Percentiles rank a stretch among this genome's conserved stretches.
These are phyloP conservation scores for Tetrapisispora taiwanensis DNA, from an alignment of 805 yeast species.

Conservation along the genomic window DNA sequence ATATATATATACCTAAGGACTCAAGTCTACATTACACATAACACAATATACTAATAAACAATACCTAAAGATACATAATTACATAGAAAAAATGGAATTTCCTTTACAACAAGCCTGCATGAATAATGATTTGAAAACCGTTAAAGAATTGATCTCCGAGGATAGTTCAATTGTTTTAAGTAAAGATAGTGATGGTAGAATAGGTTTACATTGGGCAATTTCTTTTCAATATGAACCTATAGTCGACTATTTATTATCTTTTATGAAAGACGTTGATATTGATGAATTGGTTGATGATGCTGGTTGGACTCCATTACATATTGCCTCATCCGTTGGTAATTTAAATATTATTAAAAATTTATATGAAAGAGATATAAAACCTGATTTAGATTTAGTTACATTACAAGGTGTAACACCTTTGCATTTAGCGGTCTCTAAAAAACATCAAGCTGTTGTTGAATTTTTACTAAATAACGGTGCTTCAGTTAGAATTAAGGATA, in stretches of 20 bases:
- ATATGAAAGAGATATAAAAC: slow-evolving; percentile 39
- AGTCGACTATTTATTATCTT: slow-evolving; percentile 32
- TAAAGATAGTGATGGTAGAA: slow-evolving; percentile 65
- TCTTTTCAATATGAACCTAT: slow-evolving; percentile 48
- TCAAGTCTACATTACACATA: no score
- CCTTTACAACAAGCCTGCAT: slow-evolving; percentile 55
- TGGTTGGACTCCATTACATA: slow-evolving; percentile 86
- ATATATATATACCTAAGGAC: no score
- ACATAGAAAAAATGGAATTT: slow-evolving; percentile 1
- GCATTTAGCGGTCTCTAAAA: slow-evolving; percentile 69
- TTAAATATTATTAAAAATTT: slow-evolving; percentile 40
- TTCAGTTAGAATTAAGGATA: slow-evolving; percentile 57
- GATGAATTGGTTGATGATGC: slow-evolving; percentile 62
- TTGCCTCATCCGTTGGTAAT: slow-evolving; percentile 69
- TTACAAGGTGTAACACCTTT: slow-evolving; percentile 63
- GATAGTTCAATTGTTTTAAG: slow-evolving; percentile 37
- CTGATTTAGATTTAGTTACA: slow-evolving; percentile 54
- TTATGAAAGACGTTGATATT: slow-evolving; percentile 38
- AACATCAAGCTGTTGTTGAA: slow-evolving; percentile 44
- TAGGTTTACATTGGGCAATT: slow-evolving; percentile 85
- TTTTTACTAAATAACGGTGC: slow-evolving; percentile 50
- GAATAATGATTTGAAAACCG: slow-evolving; percentile 45
- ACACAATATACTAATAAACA: no score
- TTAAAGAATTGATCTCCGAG: slow-evolving; percentile 39
- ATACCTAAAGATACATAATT: background rate